A percentile compares a stretch with the other conserved stretches of the same genome.
Evolutionary conservation across 306 rosid genomes (phyloP).

Genomic region (Arachis hypogaea): DNA sequence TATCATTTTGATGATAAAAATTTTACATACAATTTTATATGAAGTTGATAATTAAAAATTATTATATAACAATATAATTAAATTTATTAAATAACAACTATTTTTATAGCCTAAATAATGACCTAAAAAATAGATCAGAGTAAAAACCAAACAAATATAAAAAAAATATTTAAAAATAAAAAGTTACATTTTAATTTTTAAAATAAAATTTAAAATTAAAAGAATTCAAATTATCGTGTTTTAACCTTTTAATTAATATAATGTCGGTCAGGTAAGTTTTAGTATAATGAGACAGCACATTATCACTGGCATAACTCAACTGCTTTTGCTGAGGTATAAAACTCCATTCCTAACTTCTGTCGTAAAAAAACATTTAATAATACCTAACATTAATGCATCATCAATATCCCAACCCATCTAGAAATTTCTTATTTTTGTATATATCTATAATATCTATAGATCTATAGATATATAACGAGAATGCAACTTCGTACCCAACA

Average conservation of each 20-base stretch:
- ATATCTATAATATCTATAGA: too few relatives aligned
- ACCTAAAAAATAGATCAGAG: slow-evolving; percentile 14
- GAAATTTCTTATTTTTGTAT: too few relatives aligned
- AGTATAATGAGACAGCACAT: slow-evolving; percentile 5
- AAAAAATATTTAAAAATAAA: too few relatives aligned
- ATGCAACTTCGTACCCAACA: too few relatives aligned
- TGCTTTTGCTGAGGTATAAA: not conserved
- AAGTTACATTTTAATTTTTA: too few relatives aligned
- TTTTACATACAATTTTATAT: too few relatives aligned
- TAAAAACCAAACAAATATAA: not conserved
- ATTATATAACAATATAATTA: too few relatives aligned
- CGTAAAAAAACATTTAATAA: not conserved
- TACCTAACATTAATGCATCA: not conserved
- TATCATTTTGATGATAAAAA: not conserved
- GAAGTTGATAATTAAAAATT: too few relatives aligned
- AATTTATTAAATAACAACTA: too few relatives aligned
- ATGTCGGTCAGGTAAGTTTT: slow-evolving; percentile 11
- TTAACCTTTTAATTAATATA: not conserved
- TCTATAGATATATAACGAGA: too few relatives aligned
- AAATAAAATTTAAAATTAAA: too few relatives aligned
- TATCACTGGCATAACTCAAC: not conserved
- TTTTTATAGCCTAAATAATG: not conserved
- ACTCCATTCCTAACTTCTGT: not conserved
- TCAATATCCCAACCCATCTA: not conserved
- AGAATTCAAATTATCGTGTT: too few relatives aligned